Base-by-base conservation (phyloP, 257 asterid genomes). In the Oldenlandia corymbosa region DNA sequence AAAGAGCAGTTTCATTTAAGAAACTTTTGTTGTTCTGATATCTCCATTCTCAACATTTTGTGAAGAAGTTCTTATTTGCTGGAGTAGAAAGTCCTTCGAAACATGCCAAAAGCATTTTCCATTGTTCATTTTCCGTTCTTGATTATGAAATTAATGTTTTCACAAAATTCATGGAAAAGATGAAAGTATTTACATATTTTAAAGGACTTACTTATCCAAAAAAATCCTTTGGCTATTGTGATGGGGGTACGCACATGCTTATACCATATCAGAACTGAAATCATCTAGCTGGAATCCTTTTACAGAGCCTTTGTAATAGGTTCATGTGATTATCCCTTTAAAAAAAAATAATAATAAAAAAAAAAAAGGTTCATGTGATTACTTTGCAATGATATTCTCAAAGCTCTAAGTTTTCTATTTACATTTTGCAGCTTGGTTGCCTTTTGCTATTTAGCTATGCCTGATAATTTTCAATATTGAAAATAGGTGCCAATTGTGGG, bases 401-500 rank as follows among this genome's bases (percentile, higher is more conserved):
- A n/a, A n/a, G n/a, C n/a, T n/a, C n/a, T n/a, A n/a, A n/a, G n/a
- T n/a, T n/a, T n/a, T n/a, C n/a, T n/a, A n/a, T n/a, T n/a, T n/a
- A n/a, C n/a, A n/a, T 23, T 10, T 23, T 34, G 23, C 7, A 53
- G 56, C 17, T 69, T 54, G 31, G 20, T 12, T 41, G 50, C 52
- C 18, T 42, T 23, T 17, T 52, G 20, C 6, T 36, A 7, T 21
- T 16, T 10, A 11, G 23, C n/a, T n/a, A 24, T 7, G 18, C 39
- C n/a, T 24, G 20, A 60, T 6, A n/a, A 27, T 52, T 34, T 60
- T 46, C 54, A 58, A 36, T 62, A 49, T 52, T 51, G 45, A 65
- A 46, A 48, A 75, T 75, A 92, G 97, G 86, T 90, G 97, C 79
- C 86, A 90, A 62, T 64, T 83, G 64, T 88, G 97, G 96, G 99